These are phyloP conservation scores for Corymbia calophylla DNA, from an alignment of 441 rosid genomes.

Conservation along the genomic window DNA sequence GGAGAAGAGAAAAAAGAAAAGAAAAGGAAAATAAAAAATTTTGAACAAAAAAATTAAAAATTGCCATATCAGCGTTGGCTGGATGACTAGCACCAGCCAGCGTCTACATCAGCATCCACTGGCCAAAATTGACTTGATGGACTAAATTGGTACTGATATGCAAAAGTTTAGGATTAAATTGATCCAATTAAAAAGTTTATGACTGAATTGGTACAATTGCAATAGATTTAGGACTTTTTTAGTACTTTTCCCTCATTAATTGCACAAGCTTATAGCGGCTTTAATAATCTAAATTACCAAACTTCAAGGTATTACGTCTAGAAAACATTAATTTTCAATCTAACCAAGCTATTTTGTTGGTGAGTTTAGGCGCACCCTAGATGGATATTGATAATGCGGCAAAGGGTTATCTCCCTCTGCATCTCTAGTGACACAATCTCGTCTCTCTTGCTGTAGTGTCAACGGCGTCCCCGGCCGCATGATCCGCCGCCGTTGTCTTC, in stretches of 20 bases:
- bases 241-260: neutral
- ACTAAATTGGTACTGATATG: too few species aligned
- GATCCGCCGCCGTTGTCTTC: neutral
- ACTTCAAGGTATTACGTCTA: neutral
- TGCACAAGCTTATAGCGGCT: neutral
- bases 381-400: neutral
- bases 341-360: neutral
- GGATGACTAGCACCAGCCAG: too few species aligned
- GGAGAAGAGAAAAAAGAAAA: too few species aligned
- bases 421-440: neutral
- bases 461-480: neutral
- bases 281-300: neutral
- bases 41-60: too few species aligned
- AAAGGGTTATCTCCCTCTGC: neutral
- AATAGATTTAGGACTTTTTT: too few species aligned
- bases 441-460: neutral
- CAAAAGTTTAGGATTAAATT: too few species aligned
- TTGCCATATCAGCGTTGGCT: too few species aligned
- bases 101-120: too few species aligned
- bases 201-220: too few species aligned
- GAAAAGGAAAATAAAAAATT: too few species aligned
- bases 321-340: neutral
- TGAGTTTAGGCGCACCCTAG: neutral
- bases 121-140: too few species aligned
- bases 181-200: too few species aligned